Percentiles rank a stretch among this genome's conserved stretches.
These are phyloP conservation scores for Lasiosphaeriaceae sp. DNA, from an alignment of 495 filamentous ascomycete species.

Conservation along the genomic window DNA sequence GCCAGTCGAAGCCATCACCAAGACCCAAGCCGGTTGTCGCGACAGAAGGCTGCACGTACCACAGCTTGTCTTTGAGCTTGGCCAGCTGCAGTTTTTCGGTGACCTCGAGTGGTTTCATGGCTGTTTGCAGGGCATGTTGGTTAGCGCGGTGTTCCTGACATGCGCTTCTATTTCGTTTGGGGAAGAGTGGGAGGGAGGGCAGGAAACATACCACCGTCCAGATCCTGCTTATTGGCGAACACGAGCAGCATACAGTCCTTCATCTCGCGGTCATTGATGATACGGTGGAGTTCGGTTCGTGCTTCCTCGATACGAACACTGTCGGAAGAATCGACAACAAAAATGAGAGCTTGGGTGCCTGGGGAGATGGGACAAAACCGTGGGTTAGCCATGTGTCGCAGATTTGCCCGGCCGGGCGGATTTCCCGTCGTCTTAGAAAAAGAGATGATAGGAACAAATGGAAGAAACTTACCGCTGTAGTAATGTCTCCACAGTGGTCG, in stretches of 20 bases:
- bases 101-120: slow-evolving; percentile 82
- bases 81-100: slow-evolving; percentile 79
- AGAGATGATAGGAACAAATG: background rate
- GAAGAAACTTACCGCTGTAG: slow-evolving; percentile 71
- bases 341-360: slow-evolving; percentile 96
- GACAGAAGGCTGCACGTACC: slow-evolving; percentile 94
- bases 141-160: too few relatives aligned
- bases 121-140: slow-evolving; percentile 43
- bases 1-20: slow-evolving; percentile 88
- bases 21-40: slow-evolving; percentile 91
- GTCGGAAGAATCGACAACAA: slow-evolving; percentile 93
- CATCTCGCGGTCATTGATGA: slow-evolving; percentile 98
- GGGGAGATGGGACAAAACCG: too few relatives aligned
- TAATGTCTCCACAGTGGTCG: slow-evolving; percentile 97
- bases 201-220: slow-evolving; percentile 65
- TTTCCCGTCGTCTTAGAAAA: too few relatives aligned
- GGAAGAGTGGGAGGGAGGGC: background rate
- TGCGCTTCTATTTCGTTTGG: too few relatives aligned
- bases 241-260: slow-evolving; percentile 90
- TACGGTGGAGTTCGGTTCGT: slow-evolving; percentile 81
- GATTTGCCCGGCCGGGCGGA: too few relatives aligned
- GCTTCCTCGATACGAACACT: slow-evolving; percentile 85
- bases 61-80: slow-evolving; percentile 85
- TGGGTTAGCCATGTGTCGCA: too few relatives aligned
- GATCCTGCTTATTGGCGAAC: slow-evolving; percentile 98